These are phyloP conservation scores for Penicillium canariense DNA, from an alignment of 495 filamentous ascomycete species.

Conservation along the genomic window DNA sequence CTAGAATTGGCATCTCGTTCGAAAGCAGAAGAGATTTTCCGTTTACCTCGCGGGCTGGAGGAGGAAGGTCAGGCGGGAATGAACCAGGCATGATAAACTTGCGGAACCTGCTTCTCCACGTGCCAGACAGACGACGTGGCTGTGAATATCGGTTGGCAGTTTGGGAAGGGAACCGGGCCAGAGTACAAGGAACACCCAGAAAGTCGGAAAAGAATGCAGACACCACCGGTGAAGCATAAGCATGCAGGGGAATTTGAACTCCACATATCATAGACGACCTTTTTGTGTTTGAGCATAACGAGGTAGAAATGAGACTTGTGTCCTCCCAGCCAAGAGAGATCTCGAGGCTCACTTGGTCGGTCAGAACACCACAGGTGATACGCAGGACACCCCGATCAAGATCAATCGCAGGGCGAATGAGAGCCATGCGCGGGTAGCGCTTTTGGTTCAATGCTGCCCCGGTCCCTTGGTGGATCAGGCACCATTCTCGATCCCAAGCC, in stretches of 20 bases:
- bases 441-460: slow-evolving; percentile 79
- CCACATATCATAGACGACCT: slow-evolving; percentile 69
- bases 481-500: slow-evolving; percentile 94
- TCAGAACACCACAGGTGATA: slow-evolving; percentile 34
- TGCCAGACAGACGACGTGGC: slow-evolving; percentile 21
- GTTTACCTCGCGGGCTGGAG: slow-evolving; percentile 32
- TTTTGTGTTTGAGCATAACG: slow-evolving; percentile 32
- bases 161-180: slow-evolving; percentile 73
- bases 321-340: slow-evolving; percentile 60
- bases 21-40: slow-evolving; percentile 69
- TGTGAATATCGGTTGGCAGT: slow-evolving; percentile 62
- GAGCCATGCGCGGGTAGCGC: slow-evolving; percentile 75
- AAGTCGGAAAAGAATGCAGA: slow-evolving; percentile 71
- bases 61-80: slow-evolving; percentile 54
- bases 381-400: slow-evolving; percentile 57
- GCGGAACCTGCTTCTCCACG: slow-evolving; percentile 32
- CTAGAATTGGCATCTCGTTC: slow-evolving; percentile 89
- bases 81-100: slow-evolving; percentile 51
- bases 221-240: slow-evolving; percentile 61
- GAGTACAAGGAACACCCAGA: slow-evolving; percentile 71
- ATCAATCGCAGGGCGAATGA: slow-evolving; percentile 70
- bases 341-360: slow-evolving; percentile 33
- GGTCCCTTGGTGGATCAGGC: slow-evolving; percentile 79
- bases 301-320: slow-evolving; percentile 50
- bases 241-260: slow-evolving; percentile 64